Base-by-base conservation (phyloP, 2,329 filamentous ascomycete genomes). In the Lachnellula hyalina region DNA sequence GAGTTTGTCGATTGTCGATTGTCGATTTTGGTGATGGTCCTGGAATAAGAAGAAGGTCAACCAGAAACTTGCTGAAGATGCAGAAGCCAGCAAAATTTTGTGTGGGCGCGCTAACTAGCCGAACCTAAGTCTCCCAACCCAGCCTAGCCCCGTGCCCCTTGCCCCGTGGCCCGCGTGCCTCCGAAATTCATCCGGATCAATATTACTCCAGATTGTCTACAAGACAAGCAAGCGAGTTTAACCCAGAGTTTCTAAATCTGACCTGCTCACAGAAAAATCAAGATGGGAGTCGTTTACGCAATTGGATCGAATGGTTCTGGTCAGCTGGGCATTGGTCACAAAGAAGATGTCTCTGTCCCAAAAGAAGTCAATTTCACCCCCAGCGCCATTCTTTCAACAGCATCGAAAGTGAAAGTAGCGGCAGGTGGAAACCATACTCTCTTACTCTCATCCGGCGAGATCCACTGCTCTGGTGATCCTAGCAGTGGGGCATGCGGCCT, bases 401-500 rank as follows among this genome's bases (percentile, higher is more conserved):
- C 78, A 53, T 62, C 67, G 50, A 61, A 65, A 51, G 56, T 68
- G 7, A 61, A 48, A 54, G 44, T 47, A 25, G 44, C 44, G 17
- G 78, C 89, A 7, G 93, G 93, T 4, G 92, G 92, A 1, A 96
- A 96, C 66, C 93, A 96, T 70, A 95, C 90, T 0, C 73, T 96
- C 4, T 69, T 96, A 9, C 74, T 91, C 11, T 82, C 80, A n/a
- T 66, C 74, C 4, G 85, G 86, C 0, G 63, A 73, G 1, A 73
- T 92, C 0, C 87, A 82, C 65, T 84, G 81, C 65, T 79, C 83
- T 46, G 91, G 91, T 1, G 81, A 85, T 55, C 75, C 72, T 7
- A 67, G 72, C 2, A 75, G 68, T 11, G 82, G 82, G 12, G 80
- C 82, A 2, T 85, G 82, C 59, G 82, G 82, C 9, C 44, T 63